Evolutionary conservation across 140 eudicot genomes (phyloP), one percentile per base, ranked within the genome.

Genomic region (Anethum foeniculum): DNA sequence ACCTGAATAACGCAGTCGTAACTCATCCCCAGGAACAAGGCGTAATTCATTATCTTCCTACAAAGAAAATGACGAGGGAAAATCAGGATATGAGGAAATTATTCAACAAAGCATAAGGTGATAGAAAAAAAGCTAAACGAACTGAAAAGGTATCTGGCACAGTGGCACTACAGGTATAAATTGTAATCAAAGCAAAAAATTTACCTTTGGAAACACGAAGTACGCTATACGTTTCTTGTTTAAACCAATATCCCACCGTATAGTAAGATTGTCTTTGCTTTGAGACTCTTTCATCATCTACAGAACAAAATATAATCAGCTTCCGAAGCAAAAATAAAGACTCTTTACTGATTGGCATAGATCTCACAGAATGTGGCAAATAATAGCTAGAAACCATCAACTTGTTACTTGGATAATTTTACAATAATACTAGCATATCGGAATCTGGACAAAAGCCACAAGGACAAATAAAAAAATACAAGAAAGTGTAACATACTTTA

Each of bases 271-370:
- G 84, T 96, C 99, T 90, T 96, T 96, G 87, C 99, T 96, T 85
- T 96, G 99, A 69, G 99, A 96, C 85, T 96, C 99, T 82, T 96
- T 96, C 99, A 96, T 96, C 99, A 93, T 96, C 98, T 96, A 79
- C 77, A 46, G 80, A 83, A 60, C 32, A 74, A 58, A 77, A 30
- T 28, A 5, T 3, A 18, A 75, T 4, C 14, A 23, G 6, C 15
- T 48, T 27, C 43, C 79, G 28, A 2, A 62, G 36, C 18, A 19
- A 54, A 54, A 47, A 47, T 3, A 47, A 46, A 12, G 49, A 47
- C 12, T 47, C 52, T 7, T 72, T 3, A 39, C 19, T 74, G 36
- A 48, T 30, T 13, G 7, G 64, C 41, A 6, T n/a, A 27, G 34
- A 47, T 27, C 19, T 47, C 51, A 69, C 32, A 48, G 30, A 36